Evolutionary conservation across 2,329 filamentous ascomycete species (phyloP).

Genomic region (Hypoxylon sp.): DNA sequence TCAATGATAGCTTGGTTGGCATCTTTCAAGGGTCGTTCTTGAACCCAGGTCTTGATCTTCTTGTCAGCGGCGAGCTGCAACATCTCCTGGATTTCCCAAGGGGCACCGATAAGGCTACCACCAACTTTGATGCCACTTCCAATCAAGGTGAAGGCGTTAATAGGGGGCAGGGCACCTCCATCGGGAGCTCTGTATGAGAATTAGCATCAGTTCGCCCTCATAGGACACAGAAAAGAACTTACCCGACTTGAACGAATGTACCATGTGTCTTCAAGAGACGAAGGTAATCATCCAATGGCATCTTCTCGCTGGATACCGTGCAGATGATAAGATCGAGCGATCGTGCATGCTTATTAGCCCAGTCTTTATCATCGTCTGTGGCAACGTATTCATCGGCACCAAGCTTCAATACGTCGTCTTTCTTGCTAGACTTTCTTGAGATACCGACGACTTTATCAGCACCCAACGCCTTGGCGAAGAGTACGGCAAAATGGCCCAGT

Average conservation of each 20-base stretch:
- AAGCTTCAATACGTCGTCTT: slow-evolving; percentile 63
- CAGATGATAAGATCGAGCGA: slow-evolving; percentile 67
- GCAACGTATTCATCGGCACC: slow-evolving; percentile 62
- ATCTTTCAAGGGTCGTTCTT: slow-evolving; percentile 64
- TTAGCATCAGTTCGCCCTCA: too few relatives aligned
- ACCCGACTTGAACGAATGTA: slow-evolving; percentile 66
- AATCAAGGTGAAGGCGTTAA: slow-evolving; percentile 67
- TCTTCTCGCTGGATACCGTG: slow-evolving; percentile 60
- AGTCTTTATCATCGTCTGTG: slow-evolving; percentile 60
- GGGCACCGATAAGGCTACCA: slow-evolving; percentile 59
- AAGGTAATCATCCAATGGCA: slow-evolving; percentile 72
- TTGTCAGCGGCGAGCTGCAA: slow-evolving; percentile 66
- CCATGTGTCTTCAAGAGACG: slow-evolving; percentile 67
- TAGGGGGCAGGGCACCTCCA: slow-evolving; percentile 52
- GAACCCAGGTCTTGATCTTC: slow-evolving; percentile 65
- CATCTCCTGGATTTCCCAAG: slow-evolving; percentile 68
- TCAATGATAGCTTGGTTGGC: slow-evolving; percentile 66
- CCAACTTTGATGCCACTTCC: slow-evolving; percentile 61
- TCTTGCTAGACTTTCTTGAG: slow-evolving; percentile 62
- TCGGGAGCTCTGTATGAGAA: slow-evolving; percentile 62
- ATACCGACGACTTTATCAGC: slow-evolving; percentile 68
- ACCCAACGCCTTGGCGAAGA: slow-evolving; percentile 73
- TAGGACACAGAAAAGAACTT: too few relatives aligned
- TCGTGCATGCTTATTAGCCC: slow-evolving; percentile 60
- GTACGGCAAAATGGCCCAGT: slow-evolving; percentile 72